Evolutionary conservation across 768 basidiomycete species (phyloP), one percentile per base, ranked within the genome.

Genomic region (Lanmaoa pseudosensibilis): DNA sequence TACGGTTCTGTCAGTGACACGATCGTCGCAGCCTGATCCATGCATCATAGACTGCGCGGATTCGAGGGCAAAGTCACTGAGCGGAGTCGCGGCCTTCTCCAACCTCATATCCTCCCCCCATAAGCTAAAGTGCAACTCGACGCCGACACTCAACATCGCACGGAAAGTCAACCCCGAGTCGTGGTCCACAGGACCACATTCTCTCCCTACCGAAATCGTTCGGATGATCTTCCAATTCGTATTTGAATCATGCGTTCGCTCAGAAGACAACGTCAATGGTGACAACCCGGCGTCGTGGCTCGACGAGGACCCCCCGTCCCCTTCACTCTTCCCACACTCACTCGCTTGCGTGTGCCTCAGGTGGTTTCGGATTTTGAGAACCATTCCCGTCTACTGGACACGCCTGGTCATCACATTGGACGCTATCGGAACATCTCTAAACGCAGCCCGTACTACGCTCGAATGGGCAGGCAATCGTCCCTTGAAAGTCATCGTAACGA

Each of bases 261-360:
- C 12, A 3, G 45, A 25, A 15, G 41, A 33, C n/a, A 12, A 5
- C 16, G 11, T 5, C 1, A 12, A 16, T 1, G 25, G 15, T 13
- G 23, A 41, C 13, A 16, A 30, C 2, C 32, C 21, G 2, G 34
- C 15, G 3, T 38, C 25, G 21, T 60, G 59, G 59, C 18, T 30
- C 7, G 44, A 59, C 33, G 47, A 54, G 7, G 52, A 60, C 16
- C 50, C 58, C 1, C 30, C 55, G 7, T 46, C 52, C 0, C 45
- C 59, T 36, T 60, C 33, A 5, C 49, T 60, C 39, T 60, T 60
- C 40, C 59, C 59, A 27, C 60, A 54, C 43, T n/a, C 48, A 9
- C 52, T 38, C 45, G 52, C 58, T 5, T 54, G 44, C 21, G 52
- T 55, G 8, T 60, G 58, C 32, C 39, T 33, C 36, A 18, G 58